Evolutionary conservation across 306 rosid species (phyloP), one percentile per base, ranked within the genome.

Genomic region (Astragalus glycyphyllos): DNA sequence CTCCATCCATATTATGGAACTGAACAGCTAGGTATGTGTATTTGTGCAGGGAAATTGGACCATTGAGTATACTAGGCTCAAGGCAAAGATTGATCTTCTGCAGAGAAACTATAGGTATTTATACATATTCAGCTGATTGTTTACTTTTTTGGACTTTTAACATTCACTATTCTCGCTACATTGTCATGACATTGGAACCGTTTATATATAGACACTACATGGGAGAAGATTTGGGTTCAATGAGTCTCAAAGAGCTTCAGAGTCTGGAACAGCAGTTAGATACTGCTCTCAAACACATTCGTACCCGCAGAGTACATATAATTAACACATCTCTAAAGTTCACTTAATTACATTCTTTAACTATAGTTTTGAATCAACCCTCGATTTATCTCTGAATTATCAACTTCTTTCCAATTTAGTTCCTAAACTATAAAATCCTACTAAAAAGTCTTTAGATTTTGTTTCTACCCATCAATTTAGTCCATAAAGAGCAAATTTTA

Each of bases 241-340:
- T 93, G 87, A 87, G 84, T 32, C 84, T 86, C 0, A 90, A 87
- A 61, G 93, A 93, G 65, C 90, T 93, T 41, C 90, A 90, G 34
- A 82, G 73, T 77, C 71, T 90, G 86, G 97, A 93, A 71, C 97
- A 88, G 68, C 97, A 93, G 73, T 80, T 93, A 32, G 98, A 90
- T 41, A 76, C 80, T 58, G 78, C 98, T 67, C 85, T 90, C 58
- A 93, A 90, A 71, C 82, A 82, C 55, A 84, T 93, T 68, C 90
- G 98, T 15, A 45, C 86, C 5, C 88, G 93, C 85, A 90, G 84
- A 65, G 97, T 91, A 83, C 6, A 38, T 4, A 65, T 29, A 20
- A 48, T 8, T 10, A 48, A 13, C 17, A 4, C 2, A 11, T 14
- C 67, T n/a, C n/a, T n/a, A n/a, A n/a, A n/a, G n/a, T n/a, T n/a